Evolutionary conservation across 179 eudicot genomes (phyloP).

Genomic region (Silene vulgaris): DNA sequence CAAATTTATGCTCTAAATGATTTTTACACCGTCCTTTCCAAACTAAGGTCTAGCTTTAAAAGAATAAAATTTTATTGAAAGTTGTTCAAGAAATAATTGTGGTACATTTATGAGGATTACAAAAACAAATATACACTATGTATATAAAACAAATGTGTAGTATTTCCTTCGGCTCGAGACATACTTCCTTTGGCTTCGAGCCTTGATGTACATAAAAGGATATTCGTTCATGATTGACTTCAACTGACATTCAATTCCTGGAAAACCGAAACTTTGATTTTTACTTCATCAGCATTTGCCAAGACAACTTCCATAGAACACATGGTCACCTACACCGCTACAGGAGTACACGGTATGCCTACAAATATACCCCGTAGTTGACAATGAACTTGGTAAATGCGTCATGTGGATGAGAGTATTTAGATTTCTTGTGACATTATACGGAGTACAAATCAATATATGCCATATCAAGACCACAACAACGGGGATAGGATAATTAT

Average conservation of each 20-base stretch:
- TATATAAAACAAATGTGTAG: neutral
- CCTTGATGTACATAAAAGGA: neutral
- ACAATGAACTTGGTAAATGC: no score
- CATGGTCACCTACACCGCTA: neutral
- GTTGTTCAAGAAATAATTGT: constrained; percentile 2
- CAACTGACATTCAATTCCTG: neutral
- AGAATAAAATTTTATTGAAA: constrained; percentile 7
- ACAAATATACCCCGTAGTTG: no score
- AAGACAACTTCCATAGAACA: neutral
- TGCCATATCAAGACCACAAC: no score
- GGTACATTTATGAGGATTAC: neutral
- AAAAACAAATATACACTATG: neutral
- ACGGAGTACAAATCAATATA: no score
- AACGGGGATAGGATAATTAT: no score
- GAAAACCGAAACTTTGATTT: neutral
- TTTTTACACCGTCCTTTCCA: no score
- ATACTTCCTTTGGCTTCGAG: neutral
- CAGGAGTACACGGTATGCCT: no score
- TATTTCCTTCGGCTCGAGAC: neutral
- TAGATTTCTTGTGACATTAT: no score
- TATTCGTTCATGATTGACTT: neutral
- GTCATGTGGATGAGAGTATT: no score
- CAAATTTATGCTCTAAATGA: no score
- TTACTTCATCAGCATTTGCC: neutral
- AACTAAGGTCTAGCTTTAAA: neutral